Conservation (phyloP, 768 basidiomycete genomes). For the Agrocybe praecox region DNA sequence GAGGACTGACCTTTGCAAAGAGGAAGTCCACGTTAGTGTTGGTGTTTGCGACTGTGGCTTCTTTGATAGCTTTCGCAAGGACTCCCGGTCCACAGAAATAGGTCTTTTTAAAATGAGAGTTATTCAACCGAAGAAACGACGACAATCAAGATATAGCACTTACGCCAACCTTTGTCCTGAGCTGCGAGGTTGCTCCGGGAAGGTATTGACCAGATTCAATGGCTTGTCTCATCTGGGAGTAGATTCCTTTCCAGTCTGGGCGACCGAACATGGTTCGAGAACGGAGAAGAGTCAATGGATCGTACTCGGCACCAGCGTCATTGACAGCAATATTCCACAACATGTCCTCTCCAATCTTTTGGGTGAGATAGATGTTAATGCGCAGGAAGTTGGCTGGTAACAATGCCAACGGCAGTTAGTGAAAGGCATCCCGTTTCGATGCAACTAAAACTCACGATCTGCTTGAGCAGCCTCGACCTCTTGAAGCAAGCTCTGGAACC, state of each 20-base stretch:
- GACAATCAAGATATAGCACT: constrained; percentile 27
- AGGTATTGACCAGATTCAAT: constrained; percentile 86
- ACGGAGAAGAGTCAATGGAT: constrained; percentile 86
- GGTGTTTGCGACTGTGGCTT: constrained; percentile 61
- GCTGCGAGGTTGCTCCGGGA: constrained; percentile 73
- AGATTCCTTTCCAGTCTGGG: constrained; percentile 88
- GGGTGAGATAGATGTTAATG: constrained; percentile 90
- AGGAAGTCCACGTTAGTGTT: constrained; percentile 66
- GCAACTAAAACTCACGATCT: constrained; percentile 64
- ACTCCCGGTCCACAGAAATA: constrained; percentile 87
- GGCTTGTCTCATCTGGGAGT: constrained; percentile 69
- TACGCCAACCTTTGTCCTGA: constrained; percentile 85
- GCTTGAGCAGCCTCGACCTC: constrained; percentile 88
- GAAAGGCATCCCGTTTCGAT: background rate
- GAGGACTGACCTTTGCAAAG: constrained; percentile 69
- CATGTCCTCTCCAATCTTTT: constrained; percentile 85
- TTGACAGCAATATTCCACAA: constrained; percentile 92
- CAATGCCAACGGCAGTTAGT: background rate
- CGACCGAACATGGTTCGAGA: constrained; percentile 91
- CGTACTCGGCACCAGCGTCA: constrained; percentile 82
- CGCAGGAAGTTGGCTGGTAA: constrained; percentile 83
- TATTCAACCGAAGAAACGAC: constrained; percentile 3
- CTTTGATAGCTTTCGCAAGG: constrained; percentile 77
- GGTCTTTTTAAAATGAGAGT: constrained; percentile 46
- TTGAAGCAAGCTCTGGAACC: constrained; percentile 90